Percentiles rank a stretch among this genome's conserved stretches.
Conservation (phyloP, 441 rosid genomes). For the Arabidopsis lyrata region DNA sequence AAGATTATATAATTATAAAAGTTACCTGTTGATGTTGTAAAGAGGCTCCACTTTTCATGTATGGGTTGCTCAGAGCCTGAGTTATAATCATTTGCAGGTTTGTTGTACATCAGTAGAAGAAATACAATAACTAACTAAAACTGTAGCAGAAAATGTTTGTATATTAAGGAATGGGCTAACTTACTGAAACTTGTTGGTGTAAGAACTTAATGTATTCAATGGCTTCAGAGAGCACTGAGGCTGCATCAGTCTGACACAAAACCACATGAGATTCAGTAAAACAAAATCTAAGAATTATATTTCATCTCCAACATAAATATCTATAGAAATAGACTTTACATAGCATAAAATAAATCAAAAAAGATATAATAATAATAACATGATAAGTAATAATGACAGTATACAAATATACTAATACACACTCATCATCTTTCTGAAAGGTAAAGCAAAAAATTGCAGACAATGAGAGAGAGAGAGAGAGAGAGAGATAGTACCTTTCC, state of each 20-base stretch:
- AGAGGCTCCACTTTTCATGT: slow-evolving; percentile 89
- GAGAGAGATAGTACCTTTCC: slow-evolving; percentile 80
- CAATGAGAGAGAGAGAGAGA: slow-evolving; percentile 35
- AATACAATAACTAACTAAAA: slow-evolving; percentile 15
- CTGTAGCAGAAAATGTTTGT: slow-evolving; percentile 3
- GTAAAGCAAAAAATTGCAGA: slow-evolving; percentile 45
- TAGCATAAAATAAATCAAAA: background rate
- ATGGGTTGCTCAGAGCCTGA: slow-evolving; percentile 89
- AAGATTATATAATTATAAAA: slow-evolving; percentile 9
- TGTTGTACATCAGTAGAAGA: slow-evolving; percentile 36
- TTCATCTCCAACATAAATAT: slow-evolving; percentile 22
- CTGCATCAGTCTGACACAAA: slow-evolving; percentile 90
- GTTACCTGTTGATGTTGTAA: slow-evolving; percentile 83
- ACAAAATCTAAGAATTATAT: slow-evolving; percentile 39
- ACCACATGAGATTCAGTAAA: slow-evolving; percentile 48
- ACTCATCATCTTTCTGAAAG: slow-evolving; percentile 49
- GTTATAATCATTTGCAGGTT: slow-evolving; percentile 45
- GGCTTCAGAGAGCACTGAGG: slow-evolving; percentile 98
- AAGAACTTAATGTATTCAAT: slow-evolving; percentile 94
- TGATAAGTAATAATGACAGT: slow-evolving; percentile 43
- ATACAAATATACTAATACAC: slow-evolving; percentile 48
- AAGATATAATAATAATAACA: slow-evolving; percentile 19
- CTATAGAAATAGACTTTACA: slow-evolving; percentile 30
- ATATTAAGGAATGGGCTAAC: slow-evolving; percentile 47
- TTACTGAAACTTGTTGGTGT: slow-evolving; percentile 89